Base-by-base conservation (phyloP, 2,329 filamentous ascomycete species). In the Cercospora janseana region DNA sequence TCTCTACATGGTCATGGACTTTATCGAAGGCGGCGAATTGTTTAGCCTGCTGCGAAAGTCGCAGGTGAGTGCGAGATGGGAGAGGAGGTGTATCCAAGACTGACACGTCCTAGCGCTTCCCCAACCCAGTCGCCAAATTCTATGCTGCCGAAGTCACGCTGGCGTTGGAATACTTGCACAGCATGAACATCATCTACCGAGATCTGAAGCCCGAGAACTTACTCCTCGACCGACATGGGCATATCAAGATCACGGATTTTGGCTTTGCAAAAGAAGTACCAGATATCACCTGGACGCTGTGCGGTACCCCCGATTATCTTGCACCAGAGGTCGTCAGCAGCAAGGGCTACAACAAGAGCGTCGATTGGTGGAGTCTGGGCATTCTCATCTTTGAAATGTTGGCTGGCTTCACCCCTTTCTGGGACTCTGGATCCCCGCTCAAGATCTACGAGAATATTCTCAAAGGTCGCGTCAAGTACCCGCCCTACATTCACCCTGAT, bases 1-100 rank as follows among this genome's bases (percentile, higher is more conserved):
- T 69, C 76, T 98, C 27, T 98, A 98, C 80, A 98, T 98, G 93
- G 93, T 98, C 64, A 98, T 98, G 93, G 93, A 98, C 71, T 98
- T 98, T 75, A 92, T 98, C 46, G 93, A 98, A 72, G 93, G 93
- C 61, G 93, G 93, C 65, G 93, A 98, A 77, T 78, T 98, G 47
- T 98, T 98, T 70, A 97, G 92, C 60, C 73, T 98, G 63, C 76
- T 98, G 63, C 81, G 93, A 63, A 97, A 98, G 72, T 97, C 92
- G 51, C 84, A 78, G 85, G 92, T 54, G 35, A 54, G 47, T 40
- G 4, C 6, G 6, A 8, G 10, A 44, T 23, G 2, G 20, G 9
- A 5, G n/a, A 31, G 13, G 10, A 12, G 12, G 16, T 21, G 7
- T 8, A 26, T 29, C 37, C 15, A 9, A 16, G 26, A 26, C n/a